Evolutionary conservation across 2,329 filamentous ascomycete species (phyloP), one percentile per base, ranked within the genome.

Genomic region (Lasiodiplodia theobromae): DNA sequence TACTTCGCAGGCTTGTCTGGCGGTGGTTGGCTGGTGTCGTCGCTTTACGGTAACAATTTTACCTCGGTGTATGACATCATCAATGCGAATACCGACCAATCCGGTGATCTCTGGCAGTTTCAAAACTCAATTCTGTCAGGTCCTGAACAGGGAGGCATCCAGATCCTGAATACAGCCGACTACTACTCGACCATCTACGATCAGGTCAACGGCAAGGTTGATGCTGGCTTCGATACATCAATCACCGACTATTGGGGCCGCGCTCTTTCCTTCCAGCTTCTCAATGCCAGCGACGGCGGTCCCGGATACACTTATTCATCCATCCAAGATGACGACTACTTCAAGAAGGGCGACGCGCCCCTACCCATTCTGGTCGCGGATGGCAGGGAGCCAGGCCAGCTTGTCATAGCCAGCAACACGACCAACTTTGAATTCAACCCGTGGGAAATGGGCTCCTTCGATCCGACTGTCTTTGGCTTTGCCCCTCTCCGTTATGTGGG

Each of bases 181-280:
- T 94, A 95, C 78, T 94, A 88, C 75, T 79, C 79, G 3, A 82
- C 89, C 34, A 78, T 95, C 18, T 75, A 82, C 6, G 78, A 86
- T 12, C 83, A 87, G 16, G 90, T 94, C 0, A 72, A 82, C 0
- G 82, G 77, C 4, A 96, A 95, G 80, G 74, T 76, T 1, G 78
- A 89, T 69, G 90, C 89, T 18, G 87, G 88, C 0, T 94, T 85
- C 75, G 76, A 79, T 28, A 87, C 87, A 3, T 91, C 92, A 10
- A 85, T 97, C 68, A 97, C 94, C 0, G 94, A 97, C 81, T 93
- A 93, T 78, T 97, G 94, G 84, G 92, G 92, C 34, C 91, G 94
- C 69, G 92, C 92, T 57, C 85, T 97, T n/a, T 90, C 90, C 1
- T 96, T 91, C 80, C 94, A 97, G 81, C 86, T 97, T 58, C 87